A percentile compares a stretch with the other conserved stretches of the same genome.
Evolutionary conservation across 2,329 filamentous ascomycete species (phyloP).

Genomic region (Dactylellina sp.): DNA sequence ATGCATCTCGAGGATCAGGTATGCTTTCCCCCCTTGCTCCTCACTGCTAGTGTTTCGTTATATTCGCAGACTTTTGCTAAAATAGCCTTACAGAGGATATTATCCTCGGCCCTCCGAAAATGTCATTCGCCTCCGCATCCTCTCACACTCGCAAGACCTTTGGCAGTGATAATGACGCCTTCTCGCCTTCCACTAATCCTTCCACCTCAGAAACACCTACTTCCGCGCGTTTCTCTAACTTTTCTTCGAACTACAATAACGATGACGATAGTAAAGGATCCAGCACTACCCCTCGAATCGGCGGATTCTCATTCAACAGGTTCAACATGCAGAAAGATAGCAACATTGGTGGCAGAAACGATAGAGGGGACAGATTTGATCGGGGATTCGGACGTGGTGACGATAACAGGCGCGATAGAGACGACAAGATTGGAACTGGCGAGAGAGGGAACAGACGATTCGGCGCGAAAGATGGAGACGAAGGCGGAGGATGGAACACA

Average conservation of each 20-base stretch:
- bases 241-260: constrained; percentile 32
- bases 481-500: constrained; percentile 59
- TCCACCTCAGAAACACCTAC: constrained; percentile 56
- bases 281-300: constrained; percentile 57
- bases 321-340: constrained; percentile 58
- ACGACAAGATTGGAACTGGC: constrained; percentile 51
- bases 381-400: constrained; percentile 57
- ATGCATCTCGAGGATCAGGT: constrained; percentile 60
- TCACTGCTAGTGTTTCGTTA: too few relatives aligned
- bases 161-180: constrained; percentile 38
- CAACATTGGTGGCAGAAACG: constrained; percentile 55
- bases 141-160: constrained; percentile 65
- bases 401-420: constrained; percentile 57
- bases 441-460: constrained; percentile 17
- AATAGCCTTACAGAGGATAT: constrained; percentile 65
- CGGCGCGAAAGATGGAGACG: constrained; percentile 54
- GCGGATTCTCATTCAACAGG: constrained; percentile 58
- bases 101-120: constrained; percentile 69
- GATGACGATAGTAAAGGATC: constrained; percentile 58
- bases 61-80: background rate
- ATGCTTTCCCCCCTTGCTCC: constrained; percentile 14
- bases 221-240: constrained; percentile 57
- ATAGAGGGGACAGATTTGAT: constrained; percentile 58
- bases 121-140: constrained; percentile 68
- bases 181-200: constrained; percentile 57